phyloP scores from a whole-genome alignment of 768 basidiomycete species.

The Amanita pallidorosea region DNA sequence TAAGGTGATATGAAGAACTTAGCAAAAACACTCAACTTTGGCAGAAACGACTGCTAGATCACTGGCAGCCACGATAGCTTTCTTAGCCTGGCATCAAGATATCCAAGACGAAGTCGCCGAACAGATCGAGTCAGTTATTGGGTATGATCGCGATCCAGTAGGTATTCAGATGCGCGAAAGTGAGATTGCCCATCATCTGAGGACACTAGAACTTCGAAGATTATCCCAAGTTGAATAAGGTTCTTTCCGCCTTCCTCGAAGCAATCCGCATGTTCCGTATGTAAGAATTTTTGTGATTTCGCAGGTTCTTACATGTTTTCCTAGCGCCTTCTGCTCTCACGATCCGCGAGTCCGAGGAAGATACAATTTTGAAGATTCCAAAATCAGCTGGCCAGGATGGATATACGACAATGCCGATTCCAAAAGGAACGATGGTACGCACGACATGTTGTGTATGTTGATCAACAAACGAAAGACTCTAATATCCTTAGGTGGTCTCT shows the following conservation, averaged over 20 bases:
- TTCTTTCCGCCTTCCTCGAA: constrained; percentile 20
- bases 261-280: constrained; percentile 18
- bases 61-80: constrained; percentile 31
- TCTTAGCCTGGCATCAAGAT: constrained; percentile 29
- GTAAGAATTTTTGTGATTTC: constrained; percentile 7
- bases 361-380: constrained; percentile 15
- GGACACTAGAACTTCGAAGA: constrained; percentile 10
- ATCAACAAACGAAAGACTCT: background rate
- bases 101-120: constrained; percentile 31
- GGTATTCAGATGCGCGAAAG: background rate
- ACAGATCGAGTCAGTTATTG: constrained; percentile 26
- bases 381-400: constrained; percentile 8
- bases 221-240: constrained; percentile 14
- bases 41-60: constrained; percentile 35
- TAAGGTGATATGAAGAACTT: constrained; percentile 9
- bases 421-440: constrained; percentile 1
- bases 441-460: background rate
- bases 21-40: background rate
- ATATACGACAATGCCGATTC: background rate
- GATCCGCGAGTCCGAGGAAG: constrained; percentile 17
- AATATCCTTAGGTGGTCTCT: background rate
- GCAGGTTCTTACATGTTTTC: background rate
- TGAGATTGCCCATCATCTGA: background rate
- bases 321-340: constrained; percentile 11
- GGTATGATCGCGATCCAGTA: constrained; percentile 23